A percentile compares a stretch with the other conserved stretches of the same genome.
phyloP scores from a whole-genome alignment of 2,329 filamentous ascomycete genomes.

The Atkinsonella texensis region DNA sequence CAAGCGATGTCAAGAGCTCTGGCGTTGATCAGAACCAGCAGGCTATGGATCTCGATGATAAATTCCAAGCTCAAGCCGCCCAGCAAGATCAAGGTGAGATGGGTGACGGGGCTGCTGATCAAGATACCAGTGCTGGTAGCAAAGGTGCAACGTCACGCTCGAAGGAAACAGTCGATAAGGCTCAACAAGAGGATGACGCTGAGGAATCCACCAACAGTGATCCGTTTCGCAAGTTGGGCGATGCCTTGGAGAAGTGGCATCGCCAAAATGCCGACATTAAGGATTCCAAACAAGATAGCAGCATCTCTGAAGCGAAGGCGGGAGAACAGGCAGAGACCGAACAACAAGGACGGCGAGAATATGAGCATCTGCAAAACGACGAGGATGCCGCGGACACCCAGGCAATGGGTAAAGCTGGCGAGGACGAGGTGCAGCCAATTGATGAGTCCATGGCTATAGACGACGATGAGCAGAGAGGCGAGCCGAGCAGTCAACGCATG shows the following conservation, averaged over 20 bases:
- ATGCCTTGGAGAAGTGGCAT: slow-evolving; percentile 88
- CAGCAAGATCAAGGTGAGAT: slow-evolving; percentile 55
- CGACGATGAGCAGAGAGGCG: slow-evolving; percentile 54
- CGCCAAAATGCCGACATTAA: slow-evolving; percentile 75
- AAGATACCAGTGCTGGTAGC: slow-evolving; percentile 51
- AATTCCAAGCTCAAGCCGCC: slow-evolving; percentile 45
- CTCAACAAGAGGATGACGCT: slow-evolving; percentile 32
- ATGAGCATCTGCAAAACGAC: slow-evolving; percentile 85
- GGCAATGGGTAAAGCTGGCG: slow-evolving; percentile 75
- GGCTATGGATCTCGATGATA: slow-evolving; percentile 48
- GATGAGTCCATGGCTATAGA: slow-evolving; percentile 86
- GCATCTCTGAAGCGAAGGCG: slow-evolving; percentile 18
- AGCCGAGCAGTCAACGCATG: slow-evolving; percentile 32
- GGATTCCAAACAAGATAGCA: slow-evolving; percentile 35
- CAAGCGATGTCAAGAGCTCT: slow-evolving; percentile 50
- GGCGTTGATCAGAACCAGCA: slow-evolving; percentile 55
- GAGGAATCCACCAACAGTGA: slow-evolving; percentile 39
- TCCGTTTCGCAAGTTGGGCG: slow-evolving; percentile 88
- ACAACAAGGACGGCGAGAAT: slow-evolving; percentile 70
- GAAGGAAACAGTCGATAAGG: slow-evolving; percentile 35
- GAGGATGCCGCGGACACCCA: slow-evolving; percentile 75
- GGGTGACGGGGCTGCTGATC: slow-evolving; percentile 51
- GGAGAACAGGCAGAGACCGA: slow-evolving; percentile 44
- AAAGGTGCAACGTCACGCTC: slow-evolving; percentile 43
- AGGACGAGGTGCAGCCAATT: slow-evolving; percentile 75